These are phyloP conservation scores for Candida silvicultrix DNA, from an alignment of 805 yeast species.

Conservation along the genomic window DNA sequence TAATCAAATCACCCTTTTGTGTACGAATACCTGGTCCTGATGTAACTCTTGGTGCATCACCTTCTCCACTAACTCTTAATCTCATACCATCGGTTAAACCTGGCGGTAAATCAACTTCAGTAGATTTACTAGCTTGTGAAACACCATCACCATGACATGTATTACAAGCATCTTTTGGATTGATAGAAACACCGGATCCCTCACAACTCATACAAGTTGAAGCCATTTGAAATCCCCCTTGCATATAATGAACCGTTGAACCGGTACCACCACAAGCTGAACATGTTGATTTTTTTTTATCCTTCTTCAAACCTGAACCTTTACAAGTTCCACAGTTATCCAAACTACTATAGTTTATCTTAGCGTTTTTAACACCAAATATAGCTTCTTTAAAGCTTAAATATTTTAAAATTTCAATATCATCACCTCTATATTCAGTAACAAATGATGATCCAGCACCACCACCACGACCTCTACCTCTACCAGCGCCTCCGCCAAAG, in stretches of 20 bases:
- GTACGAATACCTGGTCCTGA: constrained; percentile 63
- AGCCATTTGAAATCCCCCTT: constrained; percentile 96
- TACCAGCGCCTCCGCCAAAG: constrained; percentile 31
- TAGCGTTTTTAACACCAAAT: constrained; percentile 61
- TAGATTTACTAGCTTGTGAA: constrained; percentile 54
- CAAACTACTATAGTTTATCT: constrained; percentile 64
- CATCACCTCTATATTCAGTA: constrained; percentile 83
- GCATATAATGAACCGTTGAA: constrained; percentile 72
- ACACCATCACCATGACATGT: constrained; percentile 92
- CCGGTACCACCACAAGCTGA: constrained; percentile 91
- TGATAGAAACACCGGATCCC: constrained; percentile 81
- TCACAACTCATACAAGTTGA: constrained; percentile 84
- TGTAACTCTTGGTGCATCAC: constrained; percentile 81
- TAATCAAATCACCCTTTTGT: constrained; percentile 81
- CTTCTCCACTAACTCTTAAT: constrained; percentile 78
- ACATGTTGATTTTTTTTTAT: constrained; percentile 73
- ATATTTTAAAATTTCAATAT: constrained; percentile 71
- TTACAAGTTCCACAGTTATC: constrained; percentile 75
- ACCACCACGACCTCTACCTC: constrained; percentile 21
- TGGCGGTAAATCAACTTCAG: constrained; percentile 79
- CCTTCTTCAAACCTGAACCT: constrained; percentile 80
- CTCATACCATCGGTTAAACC: constrained; percentile 87
- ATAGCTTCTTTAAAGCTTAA: constrained; percentile 83
- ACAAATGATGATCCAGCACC: constrained; percentile 42
- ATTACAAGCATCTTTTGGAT: constrained; percentile 61